Percentiles rank a stretch among this genome's conserved stretches.
These are phyloP conservation scores for Parachaetomium inaequale DNA, from an alignment of 495 filamentous ascomycete species.

Conservation along the genomic window DNA sequence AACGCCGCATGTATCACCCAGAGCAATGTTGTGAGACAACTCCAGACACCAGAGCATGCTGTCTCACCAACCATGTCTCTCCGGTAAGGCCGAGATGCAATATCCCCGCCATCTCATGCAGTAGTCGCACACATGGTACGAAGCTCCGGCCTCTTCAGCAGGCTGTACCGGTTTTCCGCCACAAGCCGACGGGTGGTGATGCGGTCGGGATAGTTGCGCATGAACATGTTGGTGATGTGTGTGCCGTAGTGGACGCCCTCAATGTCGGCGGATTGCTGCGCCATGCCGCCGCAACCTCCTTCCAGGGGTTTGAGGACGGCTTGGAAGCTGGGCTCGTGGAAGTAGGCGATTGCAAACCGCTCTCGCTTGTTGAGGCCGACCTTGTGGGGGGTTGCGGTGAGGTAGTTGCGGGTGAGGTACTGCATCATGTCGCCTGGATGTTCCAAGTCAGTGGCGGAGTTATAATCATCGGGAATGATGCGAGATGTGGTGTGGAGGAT, in stretches of 20 bases:
- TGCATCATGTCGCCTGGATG: slow-evolving; percentile 47
- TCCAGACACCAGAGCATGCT: no score
- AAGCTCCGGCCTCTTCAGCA: slow-evolving; percentile 26
- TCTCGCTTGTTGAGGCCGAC: slow-evolving; percentile 45
- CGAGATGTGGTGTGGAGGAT: neutral
- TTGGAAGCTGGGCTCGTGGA: slow-evolving; percentile 47
- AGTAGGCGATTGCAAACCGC: slow-evolving; percentile 44
- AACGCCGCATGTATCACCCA: no score
- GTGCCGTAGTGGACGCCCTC: slow-evolving; percentile 46
- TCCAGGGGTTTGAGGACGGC: slow-evolving; percentile 40
- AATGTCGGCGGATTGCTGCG: neutral
- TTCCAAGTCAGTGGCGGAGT: neutral
- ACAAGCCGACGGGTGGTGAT: slow-evolving; percentile 40
- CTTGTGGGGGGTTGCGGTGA: slow-evolving; percentile 46
- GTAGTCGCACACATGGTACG: slow-evolving; percentile 27
- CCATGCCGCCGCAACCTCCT: slow-evolving; percentile 22
- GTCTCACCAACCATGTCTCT: neutral
- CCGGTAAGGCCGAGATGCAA: neutral
- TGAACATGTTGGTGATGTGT: slow-evolving; percentile 50
- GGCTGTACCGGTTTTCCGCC: slow-evolving; percentile 28
- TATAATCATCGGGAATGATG: neutral
- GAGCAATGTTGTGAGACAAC: no score
- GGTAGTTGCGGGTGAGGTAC: slow-evolving; percentile 39
- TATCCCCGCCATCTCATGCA: neutral
- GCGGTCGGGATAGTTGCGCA: slow-evolving; percentile 46